Evolutionary conservation across 192 early-diverging fungal species (phyloP), one percentile per base, ranked within the genome.

Genomic region (Blastocladiella britannica): DNA sequence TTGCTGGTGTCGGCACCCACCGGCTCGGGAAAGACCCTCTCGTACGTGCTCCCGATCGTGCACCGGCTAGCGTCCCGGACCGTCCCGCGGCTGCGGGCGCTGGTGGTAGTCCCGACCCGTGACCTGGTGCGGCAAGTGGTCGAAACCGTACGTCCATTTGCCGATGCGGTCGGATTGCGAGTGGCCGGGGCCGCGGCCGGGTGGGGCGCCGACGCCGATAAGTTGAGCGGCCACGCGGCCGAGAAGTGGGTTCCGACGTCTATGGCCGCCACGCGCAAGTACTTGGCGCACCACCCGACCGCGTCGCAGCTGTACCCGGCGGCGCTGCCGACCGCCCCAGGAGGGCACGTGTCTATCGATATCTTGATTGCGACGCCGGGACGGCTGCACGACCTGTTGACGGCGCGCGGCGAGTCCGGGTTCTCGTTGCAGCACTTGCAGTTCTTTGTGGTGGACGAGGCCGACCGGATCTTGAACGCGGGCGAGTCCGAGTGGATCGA

Each of bases 321-420:
- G 37, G 37, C 37, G n/a, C 12, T 20, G 37, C 27, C 47, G 30
- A 70, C 63, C 23, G 57, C 69, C 5, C 53, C 56, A 20, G 83
- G 82, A n/a, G 84, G 82, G 2, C 67, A 58, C 22, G 81, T 79
- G 53, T 72, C 73, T 47, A 79, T 93, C 7, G 94, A 97, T 60
- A 83, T 97, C 55, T 59, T 97, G 25, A 82, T 97, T 31, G 80
- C 88, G 15, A 97, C 94, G 24, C 94, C 94, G n/a, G 94, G 94
- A 28, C 76, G 92, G 54, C 63, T 97, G 59, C 80, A 88, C 15
- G 92, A 97, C 57, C 94, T 96, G 64, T 63, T 97, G 56, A 68
- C 79, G n/a, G 71, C 65, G 7, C 94, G 88, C 20, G n/a, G n/a
- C n/a, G n/a, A n/a, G 37, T 76, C 70, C 4, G 85, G 83, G 55